phyloP scores from a whole-genome alignment of 345 rosid species.

The Microcos paniculata region DNA sequence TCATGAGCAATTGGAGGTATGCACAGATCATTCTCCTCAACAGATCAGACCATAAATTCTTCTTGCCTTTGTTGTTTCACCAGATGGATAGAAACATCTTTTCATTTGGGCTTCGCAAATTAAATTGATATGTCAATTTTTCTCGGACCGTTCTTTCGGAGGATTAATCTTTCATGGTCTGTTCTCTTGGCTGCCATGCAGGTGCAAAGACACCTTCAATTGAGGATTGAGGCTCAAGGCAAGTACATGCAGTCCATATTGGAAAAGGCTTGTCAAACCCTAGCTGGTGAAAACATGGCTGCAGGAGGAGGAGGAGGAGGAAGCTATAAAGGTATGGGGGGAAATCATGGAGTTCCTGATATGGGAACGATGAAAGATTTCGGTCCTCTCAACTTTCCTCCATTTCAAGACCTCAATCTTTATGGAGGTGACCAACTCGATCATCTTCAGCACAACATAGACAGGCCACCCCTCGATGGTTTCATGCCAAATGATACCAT shows the following conservation, averaged over 20 bases:
- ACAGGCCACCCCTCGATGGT: slow-evolving; percentile 49
- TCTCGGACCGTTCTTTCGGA: not conserved
- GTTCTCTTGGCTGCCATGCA: slow-evolving; percentile 24
- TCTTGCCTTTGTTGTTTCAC: not conserved
- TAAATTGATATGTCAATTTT: too few relatives aligned
- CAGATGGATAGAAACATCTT: not conserved
- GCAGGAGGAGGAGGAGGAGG: slow-evolving; percentile 25
- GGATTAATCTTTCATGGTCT: not conserved
- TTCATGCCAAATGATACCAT: slow-evolving; percentile 45
- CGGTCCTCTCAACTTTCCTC: slow-evolving; percentile 66
- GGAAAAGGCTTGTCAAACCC: slow-evolving; percentile 95
- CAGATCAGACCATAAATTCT: not conserved
- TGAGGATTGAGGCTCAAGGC: slow-evolving; percentile 99
- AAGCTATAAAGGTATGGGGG: slow-evolving; percentile 47
- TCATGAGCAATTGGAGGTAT: slow-evolving; percentile 97
- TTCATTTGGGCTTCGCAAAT: too few relatives aligned
- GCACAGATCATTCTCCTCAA: not conserved
- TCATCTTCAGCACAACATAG: slow-evolving; percentile 59
- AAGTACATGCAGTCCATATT: slow-evolving; percentile 95
- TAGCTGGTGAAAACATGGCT: slow-evolving; percentile 68
- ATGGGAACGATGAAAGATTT: slow-evolving; percentile 41
- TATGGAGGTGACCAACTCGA: slow-evolving; percentile 59
- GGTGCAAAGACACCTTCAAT: slow-evolving; percentile 96
- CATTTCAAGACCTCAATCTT: slow-evolving; percentile 91
- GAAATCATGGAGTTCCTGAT: slow-evolving; percentile 47